A percentile compares a stretch with the other conserved stretches of the same genome.
Evolutionary conservation across 2,329 filamentous ascomycete species (phyloP).

Genomic region (Chalara sp.): DNA sequence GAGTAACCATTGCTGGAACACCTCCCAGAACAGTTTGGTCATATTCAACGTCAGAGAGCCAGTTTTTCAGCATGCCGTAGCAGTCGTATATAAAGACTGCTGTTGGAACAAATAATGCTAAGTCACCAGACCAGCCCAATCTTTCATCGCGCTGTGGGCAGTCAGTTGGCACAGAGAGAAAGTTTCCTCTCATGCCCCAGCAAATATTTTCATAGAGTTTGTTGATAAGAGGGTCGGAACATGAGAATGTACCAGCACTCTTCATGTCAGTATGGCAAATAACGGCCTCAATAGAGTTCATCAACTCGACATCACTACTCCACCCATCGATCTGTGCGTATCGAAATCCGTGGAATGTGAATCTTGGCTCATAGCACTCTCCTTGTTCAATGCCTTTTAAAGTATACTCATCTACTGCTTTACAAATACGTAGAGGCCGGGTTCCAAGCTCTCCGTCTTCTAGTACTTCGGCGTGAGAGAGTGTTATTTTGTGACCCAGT

Average conservation of each 20-base stretch:
- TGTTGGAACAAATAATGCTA: conserved; percentile 37
- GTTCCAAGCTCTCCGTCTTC: conserved; percentile 35
- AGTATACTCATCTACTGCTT: conserved; percentile 19
- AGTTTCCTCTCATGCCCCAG: conserved; percentile 42
- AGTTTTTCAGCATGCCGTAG: conserved; percentile 33
- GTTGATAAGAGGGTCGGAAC: conserved; percentile 30
- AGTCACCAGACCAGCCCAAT: conserved; percentile 41
- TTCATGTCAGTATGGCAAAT: conserved; percentile 21
- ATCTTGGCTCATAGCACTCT: conserved; percentile 26
- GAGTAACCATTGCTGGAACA: conserved; percentile 5
- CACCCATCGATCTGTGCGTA: conserved; percentile 26
- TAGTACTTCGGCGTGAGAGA: conserved; percentile 38
- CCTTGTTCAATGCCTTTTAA: neutral
- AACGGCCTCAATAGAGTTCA: conserved; percentile 13
- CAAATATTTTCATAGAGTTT: conserved; percentile 38
- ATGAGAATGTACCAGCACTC: conserved; percentile 18
- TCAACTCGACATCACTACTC: conserved; percentile 1
- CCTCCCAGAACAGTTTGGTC: conserved; percentile 28
- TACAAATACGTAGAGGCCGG: conserved; percentile 32
- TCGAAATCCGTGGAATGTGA: conserved; percentile 43
- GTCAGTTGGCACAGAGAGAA: conserved; percentile 38
- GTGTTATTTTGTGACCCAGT: conserved; percentile 33
- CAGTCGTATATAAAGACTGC: conserved; percentile 35
- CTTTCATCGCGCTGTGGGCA: conserved; percentile 43
- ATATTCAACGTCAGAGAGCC: conserved; percentile 34